A percentile compares a stretch with the other conserved stretches of the same genome.
phyloP scores from a whole-genome alignment of 129 eudicot genomes.

The Smallanthus sonchifolius region DNA sequence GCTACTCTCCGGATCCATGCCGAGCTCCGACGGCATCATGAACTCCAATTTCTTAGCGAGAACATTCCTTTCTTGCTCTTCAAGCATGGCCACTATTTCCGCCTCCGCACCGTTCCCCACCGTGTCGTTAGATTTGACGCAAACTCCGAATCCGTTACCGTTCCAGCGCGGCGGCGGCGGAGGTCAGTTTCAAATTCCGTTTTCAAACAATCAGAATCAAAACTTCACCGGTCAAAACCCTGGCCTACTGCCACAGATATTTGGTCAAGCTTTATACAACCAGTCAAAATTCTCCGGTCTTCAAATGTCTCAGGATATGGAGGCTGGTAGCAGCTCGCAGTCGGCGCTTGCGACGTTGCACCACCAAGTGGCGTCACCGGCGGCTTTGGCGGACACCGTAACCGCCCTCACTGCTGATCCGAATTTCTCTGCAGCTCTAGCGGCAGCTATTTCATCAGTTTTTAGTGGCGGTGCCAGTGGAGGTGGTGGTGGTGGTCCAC shows the following conservation, averaged over 20 bases:
- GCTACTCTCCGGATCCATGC: constrained; percentile 72
- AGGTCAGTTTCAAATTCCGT: constrained; percentile 27
- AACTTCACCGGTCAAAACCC: constrained; percentile 30
- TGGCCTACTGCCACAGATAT: constrained; percentile 40
- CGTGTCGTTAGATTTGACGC: constrained; percentile 74
- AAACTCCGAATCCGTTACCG: constrained; percentile 33
- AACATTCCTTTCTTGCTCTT: constrained; percentile 43
- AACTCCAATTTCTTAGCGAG: constrained; percentile 34
- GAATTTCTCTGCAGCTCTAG: constrained; percentile 61
- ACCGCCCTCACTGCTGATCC: constrained; percentile 76
- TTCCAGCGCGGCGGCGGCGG: constrained; percentile 26
- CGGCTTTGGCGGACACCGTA: constrained; percentile 59
- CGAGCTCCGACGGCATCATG: constrained; percentile 48
- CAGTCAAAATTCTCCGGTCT: constrained; percentile 61
- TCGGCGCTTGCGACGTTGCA: constrained; percentile 16
- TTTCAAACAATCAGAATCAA: constrained; percentile 22
- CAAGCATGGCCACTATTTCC: constrained; percentile 50
- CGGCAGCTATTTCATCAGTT: constrained; percentile 69
- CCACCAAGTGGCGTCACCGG: constrained; percentile 44
- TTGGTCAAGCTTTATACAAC: constrained; percentile 39
- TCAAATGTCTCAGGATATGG: constrained; percentile 44
- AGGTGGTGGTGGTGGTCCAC: background rate
- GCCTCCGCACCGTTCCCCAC: constrained; percentile 57
- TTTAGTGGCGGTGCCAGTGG: constrained; percentile 26
- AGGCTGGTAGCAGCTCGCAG: constrained; percentile 18